Conservation (phyloP, 805 yeast species). For the Kazachstania africana region DNA sequence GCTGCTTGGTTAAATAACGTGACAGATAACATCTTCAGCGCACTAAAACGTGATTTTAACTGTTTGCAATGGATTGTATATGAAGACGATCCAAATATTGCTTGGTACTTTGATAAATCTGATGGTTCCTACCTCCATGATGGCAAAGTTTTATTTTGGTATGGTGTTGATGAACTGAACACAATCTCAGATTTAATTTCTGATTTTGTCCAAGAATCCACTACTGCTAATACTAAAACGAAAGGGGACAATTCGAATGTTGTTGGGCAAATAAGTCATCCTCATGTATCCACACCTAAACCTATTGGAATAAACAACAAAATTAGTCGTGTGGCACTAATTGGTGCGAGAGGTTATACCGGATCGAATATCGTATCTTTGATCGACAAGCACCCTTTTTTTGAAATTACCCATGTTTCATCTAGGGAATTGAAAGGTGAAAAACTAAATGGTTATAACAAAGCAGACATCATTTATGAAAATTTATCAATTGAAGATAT, state of each 20-base stretch:
- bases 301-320: constrained; percentile 49
- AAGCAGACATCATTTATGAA: constrained; percentile 66
- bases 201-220: constrained; percentile 30
- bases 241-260: constrained; percentile 28
- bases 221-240: constrained; percentile 19
- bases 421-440: constrained; percentile 90
- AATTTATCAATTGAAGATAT: constrained; percentile 85
- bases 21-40: constrained; percentile 83
- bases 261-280: constrained; percentile 38
- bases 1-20: constrained; percentile 97
- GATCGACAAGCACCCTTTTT: constrained; percentile 76
- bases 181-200: constrained; percentile 54
- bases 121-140: constrained; percentile 88
- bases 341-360: constrained; percentile 97
- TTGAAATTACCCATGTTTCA: constrained; percentile 86
- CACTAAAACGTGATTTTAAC: constrained; percentile 62
- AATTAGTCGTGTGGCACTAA: constrained; percentile 72
- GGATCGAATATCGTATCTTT: constrained; percentile 86
- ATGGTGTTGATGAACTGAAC: constrained; percentile 60
- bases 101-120: constrained; percentile 87
- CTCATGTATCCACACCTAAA: constrained; percentile 46
- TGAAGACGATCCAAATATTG: constrained; percentile 81
- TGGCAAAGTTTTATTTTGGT: constrained; percentile 91
- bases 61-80: constrained; percentile 78
- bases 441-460: constrained; percentile 77